A percentile compares a stretch with the other conserved stretches of the same genome.
These are phyloP conservation scores for Tripterygium wilfordii DNA, from an alignment of 177 flowering plant species.

Conservation along the genomic window DNA sequence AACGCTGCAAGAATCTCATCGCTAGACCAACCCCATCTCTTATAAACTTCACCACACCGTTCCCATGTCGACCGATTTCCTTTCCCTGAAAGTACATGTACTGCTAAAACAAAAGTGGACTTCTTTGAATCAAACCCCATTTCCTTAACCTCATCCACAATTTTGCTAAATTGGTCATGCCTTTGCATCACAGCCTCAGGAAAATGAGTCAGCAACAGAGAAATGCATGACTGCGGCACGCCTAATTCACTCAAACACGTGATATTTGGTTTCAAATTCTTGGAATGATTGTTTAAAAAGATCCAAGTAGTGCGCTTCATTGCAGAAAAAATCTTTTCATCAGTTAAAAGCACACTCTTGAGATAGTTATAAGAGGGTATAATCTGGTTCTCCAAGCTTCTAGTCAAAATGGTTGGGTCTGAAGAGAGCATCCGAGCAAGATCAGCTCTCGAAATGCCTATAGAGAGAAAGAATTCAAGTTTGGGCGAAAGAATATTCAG, in stretches of 20 bases:
- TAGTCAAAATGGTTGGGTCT: conserved; percentile 4
- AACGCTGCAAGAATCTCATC: conserved; percentile 10
- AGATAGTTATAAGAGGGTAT: conserved; percentile 11
- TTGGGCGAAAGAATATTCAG: conserved; percentile 16
- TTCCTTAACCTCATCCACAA: conserved; percentile 6
- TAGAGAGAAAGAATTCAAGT: conserved; percentile 15
- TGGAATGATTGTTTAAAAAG: background rate
- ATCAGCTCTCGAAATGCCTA: background rate
- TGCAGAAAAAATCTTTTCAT: conserved; percentile 1
- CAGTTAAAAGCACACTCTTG: conserved; percentile 1
- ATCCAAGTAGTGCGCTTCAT: conserved; percentile 4
- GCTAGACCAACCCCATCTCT: conserved; percentile 19
- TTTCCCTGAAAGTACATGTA: conserved; percentile 6
- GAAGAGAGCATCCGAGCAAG: conserved; percentile 1
- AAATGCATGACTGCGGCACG: conserved; percentile 1
- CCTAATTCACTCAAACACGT: background rate
- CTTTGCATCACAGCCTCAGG: conserved; percentile 2
- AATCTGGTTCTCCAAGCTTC: conserved; percentile 10
- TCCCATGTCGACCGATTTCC: conserved; percentile 6
- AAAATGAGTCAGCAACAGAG: conserved; percentile 1
- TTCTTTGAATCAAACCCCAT: conserved; percentile 18
- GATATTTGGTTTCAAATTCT: conserved; percentile 5
- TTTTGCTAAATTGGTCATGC: conserved; percentile 1
- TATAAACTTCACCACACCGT: conserved; percentile 7
- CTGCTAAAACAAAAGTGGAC: conserved; percentile 11